Conservation (phyloP, 2,329 filamentous ascomycete species). For the Corniculantispora saksenae region DNA sequence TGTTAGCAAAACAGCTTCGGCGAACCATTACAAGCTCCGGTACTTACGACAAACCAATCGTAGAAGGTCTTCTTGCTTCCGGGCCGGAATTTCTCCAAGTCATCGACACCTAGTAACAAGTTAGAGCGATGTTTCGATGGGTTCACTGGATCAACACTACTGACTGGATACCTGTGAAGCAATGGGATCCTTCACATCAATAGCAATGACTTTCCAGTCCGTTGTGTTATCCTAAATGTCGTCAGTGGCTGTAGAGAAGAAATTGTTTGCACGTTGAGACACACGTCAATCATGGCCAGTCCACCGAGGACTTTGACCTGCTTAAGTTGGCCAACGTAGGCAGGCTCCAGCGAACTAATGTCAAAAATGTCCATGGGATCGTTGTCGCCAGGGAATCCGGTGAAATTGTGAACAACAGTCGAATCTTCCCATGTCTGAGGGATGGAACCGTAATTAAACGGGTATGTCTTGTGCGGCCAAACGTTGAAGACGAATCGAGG, state of each 20-base stretch:
- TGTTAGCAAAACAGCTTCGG: no score
- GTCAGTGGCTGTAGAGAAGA: neutral
- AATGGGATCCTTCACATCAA: constrained; percentile 42
- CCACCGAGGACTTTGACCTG: constrained; percentile 44
- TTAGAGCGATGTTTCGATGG: neutral
- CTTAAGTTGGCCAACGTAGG: constrained; percentile 41
- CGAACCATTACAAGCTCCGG: no score
- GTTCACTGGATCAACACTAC: constrained; percentile 1
- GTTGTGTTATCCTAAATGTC: constrained; percentile 34
- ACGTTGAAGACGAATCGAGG: constrained; percentile 43
- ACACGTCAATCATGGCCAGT: constrained; percentile 41
- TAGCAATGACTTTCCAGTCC: constrained; percentile 43
- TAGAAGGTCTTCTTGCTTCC: constrained; percentile 36
- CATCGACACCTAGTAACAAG: constrained; percentile 31
- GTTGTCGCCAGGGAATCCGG: constrained; percentile 40
- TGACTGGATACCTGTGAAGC: constrained; percentile 36
- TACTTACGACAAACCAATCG: constrained; percentile 42
- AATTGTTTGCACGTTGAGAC: rapidly evolving
- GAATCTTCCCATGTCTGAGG: constrained; percentile 48
- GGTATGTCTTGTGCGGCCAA: constrained; percentile 46
- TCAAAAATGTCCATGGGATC: constrained; percentile 46
- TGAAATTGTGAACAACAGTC: constrained; percentile 41
- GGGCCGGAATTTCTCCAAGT: constrained; percentile 41
- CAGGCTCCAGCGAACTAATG: constrained; percentile 35
- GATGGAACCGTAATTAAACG: constrained; percentile 45